Percentiles rank a stretch among this genome's conserved stretches.
phyloP scores from a whole-genome alignment of 192 early-diverging fungal species.

The Gryganskiella cystojenkinii region DNA sequence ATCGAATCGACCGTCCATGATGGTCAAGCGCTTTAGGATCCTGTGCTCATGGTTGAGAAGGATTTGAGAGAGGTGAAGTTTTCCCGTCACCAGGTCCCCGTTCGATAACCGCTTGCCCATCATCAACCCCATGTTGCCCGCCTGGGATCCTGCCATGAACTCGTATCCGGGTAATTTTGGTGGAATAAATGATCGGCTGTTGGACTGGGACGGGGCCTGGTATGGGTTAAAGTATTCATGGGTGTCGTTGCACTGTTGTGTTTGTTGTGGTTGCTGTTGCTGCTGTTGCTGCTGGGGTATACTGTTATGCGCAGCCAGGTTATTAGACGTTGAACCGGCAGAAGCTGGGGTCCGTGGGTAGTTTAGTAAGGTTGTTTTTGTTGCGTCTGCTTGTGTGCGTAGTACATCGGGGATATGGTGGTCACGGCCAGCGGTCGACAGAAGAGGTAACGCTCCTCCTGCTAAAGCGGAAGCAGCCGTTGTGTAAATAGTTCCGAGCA shows the following conservation, averaged over 20 bases:
- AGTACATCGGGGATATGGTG: too few species aligned
- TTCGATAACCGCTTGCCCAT: constrained; percentile 45
- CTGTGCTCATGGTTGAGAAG: constrained; percentile 46
- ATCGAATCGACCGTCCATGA: constrained; percentile 16
- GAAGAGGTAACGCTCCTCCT: background rate
- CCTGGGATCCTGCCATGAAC: constrained; percentile 40
- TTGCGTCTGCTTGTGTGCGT: too few species aligned
- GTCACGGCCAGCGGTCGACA: background rate
- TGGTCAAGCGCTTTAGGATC: constrained; percentile 29
- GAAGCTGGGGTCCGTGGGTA: too few species aligned
- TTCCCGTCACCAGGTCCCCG: constrained; percentile 32
- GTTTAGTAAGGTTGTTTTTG: too few species aligned
- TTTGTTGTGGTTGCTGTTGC: too few species aligned
- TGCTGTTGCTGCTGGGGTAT: background rate
- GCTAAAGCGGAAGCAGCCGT: background rate
- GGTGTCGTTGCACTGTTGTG: constrained; percentile 1
- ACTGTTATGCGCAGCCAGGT: too few species aligned
- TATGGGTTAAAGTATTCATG: constrained; percentile 40
- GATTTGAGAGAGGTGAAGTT: constrained; percentile 24
- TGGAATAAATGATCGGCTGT: constrained; percentile 29
- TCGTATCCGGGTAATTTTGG: constrained; percentile 35
- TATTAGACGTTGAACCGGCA: too few species aligned
- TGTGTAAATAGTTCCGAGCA: background rate
- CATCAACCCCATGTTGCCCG: constrained; percentile 46
- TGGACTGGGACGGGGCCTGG: constrained; percentile 27